Conservation (phyloP, 2,329 filamentous ascomycete genomes). For the Beauveria sp. region DNA sequence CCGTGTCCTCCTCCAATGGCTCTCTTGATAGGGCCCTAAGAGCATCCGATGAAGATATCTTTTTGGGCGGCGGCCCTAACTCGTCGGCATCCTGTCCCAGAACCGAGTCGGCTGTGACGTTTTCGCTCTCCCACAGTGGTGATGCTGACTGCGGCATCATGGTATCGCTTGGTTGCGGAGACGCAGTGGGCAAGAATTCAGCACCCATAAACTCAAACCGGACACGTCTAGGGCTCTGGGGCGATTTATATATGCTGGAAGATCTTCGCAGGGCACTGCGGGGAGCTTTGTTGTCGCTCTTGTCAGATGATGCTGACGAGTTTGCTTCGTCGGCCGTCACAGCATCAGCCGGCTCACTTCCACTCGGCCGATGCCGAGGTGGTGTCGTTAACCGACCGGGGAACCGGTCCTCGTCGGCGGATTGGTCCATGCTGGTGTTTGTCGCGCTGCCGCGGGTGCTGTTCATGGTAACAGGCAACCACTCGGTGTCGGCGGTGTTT, state of each 20-base stretch:
- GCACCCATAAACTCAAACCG: slow-evolving; percentile 54
- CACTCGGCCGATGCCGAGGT: slow-evolving; percentile 1
- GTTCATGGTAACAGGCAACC: slow-evolving; percentile 7
- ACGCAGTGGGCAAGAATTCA: slow-evolving; percentile 53
- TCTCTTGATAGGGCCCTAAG: slow-evolving; percentile 43
- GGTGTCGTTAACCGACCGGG: slow-evolving; percentile 5
- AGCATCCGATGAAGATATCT: slow-evolving; percentile 49
- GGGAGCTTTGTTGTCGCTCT: slow-evolving; percentile 40
- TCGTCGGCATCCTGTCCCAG: slow-evolving; percentile 30
- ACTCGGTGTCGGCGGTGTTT: background rate
- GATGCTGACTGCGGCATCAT: slow-evolving; percentile 21
- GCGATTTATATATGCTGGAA: slow-evolving; percentile 42
- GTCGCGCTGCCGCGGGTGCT: background rate
- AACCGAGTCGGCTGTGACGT: slow-evolving; percentile 23
- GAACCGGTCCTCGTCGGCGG: background rate
- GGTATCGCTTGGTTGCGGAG: slow-evolving; percentile 36
- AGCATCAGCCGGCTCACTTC: background rate
- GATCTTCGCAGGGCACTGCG: slow-evolving; percentile 52
- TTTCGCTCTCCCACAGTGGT: slow-evolving; percentile 19
- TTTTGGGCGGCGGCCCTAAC: slow-evolving; percentile 35
- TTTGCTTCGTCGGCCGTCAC: slow-evolving; percentile 22
- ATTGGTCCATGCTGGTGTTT: background rate
- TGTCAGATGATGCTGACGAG: slow-evolving; percentile 45
- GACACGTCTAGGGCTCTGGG: slow-evolving; percentile 50
- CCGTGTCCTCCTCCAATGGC: slow-evolving; percentile 40